Conservation (phyloP, 345 rosid genomes). For the Rubroshorea leprosula region DNA sequence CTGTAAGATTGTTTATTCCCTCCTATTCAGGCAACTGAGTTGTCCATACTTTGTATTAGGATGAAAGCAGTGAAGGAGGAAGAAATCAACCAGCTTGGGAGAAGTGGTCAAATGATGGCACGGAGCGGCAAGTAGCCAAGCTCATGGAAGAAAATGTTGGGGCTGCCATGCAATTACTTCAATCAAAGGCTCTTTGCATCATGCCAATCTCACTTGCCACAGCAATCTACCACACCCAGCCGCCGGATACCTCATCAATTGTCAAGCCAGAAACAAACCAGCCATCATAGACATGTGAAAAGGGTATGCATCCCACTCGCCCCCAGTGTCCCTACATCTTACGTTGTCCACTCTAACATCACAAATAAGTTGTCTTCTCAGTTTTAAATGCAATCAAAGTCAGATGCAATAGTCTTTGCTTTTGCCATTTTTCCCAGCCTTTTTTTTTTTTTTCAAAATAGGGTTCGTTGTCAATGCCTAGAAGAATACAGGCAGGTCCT, state of each 20-base stretch:
- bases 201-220: conserved; percentile 96
- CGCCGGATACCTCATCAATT: conserved; percentile 62
- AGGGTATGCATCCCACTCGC: conserved; percentile 34
- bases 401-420: conserved; percentile 45
- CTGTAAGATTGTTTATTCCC: neutral
- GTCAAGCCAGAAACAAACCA: conserved; percentile 79
- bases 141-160: conserved; percentile 99
- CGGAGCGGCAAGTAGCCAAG: conserved; percentile 91
- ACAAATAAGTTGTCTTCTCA: conserved; percentile 19
- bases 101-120: conserved; percentile 94
- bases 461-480: conserved; percentile 44
- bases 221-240: conserved; percentile 84
- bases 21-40: conserved; percentile 8
- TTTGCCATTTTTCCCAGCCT: conserved; percentile 28
- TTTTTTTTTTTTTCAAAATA: conserved; percentile 16
- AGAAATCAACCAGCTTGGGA: conserved; percentile 91
- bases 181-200: conserved; percentile 95
- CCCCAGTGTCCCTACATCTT: conserved; percentile 24
- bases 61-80: conserved; percentile 78
- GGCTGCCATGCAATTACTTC: conserved; percentile 95
- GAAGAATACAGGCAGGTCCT: conserved; percentile 28
- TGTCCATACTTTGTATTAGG: conserved; percentile 31
- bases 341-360: conserved; percentile 19
- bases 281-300: conserved; percentile 39
- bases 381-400: conserved; percentile 58